Percentiles rank a stretch among this genome's conserved stretches.
Conservation (phyloP, 1,284 basidiomycete species). For the Irpex rosettiformis region DNA sequence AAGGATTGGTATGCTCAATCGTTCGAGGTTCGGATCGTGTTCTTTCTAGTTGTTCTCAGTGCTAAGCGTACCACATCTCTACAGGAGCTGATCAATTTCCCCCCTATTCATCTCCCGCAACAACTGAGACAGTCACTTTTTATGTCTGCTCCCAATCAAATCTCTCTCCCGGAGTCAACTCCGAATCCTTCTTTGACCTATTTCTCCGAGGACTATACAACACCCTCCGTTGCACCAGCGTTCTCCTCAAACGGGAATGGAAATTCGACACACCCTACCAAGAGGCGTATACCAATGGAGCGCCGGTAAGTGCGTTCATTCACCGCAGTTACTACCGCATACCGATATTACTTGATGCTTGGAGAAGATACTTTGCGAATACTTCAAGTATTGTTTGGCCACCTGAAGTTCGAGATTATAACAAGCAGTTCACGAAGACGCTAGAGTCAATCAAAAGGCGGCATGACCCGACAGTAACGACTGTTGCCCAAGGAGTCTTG, state of each 20-base stretch:
- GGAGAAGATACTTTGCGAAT: conserved; percentile 80
- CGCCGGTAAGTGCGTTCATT: conserved; percentile 45
- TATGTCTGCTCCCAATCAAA: conserved; percentile 40
- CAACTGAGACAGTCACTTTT: conserved; percentile 70
- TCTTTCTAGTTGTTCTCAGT: conserved; percentile 1
- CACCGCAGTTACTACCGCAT: background rate
- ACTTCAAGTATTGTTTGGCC: conserved; percentile 75
- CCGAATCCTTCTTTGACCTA: conserved; percentile 66
- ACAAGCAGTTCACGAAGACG: conserved; percentile 84
- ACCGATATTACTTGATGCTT: conserved; percentile 8
- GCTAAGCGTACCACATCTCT: conserved; percentile 3
- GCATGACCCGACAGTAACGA: conserved; percentile 97
- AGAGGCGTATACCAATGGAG: conserved; percentile 72
- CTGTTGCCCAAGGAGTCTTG: conserved; percentile 87
- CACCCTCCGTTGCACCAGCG: conserved; percentile 17
- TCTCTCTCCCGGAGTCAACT: conserved; percentile 56
- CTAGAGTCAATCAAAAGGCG: conserved; percentile 91
- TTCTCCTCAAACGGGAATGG: conserved; percentile 27
- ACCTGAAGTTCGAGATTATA: conserved; percentile 93
- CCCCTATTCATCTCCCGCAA: conserved; percentile 66
- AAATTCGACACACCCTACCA: conserved; percentile 27
- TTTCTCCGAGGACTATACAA: conserved; percentile 32
- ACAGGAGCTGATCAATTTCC: conserved; percentile 87
- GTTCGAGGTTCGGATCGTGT: conserved; percentile 85
- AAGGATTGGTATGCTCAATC: conserved; percentile 99